phyloP scores from a whole-genome alignment of 2,329 filamentous ascomycete genomes.

The Pyrenochaeta sp. region DNA sequence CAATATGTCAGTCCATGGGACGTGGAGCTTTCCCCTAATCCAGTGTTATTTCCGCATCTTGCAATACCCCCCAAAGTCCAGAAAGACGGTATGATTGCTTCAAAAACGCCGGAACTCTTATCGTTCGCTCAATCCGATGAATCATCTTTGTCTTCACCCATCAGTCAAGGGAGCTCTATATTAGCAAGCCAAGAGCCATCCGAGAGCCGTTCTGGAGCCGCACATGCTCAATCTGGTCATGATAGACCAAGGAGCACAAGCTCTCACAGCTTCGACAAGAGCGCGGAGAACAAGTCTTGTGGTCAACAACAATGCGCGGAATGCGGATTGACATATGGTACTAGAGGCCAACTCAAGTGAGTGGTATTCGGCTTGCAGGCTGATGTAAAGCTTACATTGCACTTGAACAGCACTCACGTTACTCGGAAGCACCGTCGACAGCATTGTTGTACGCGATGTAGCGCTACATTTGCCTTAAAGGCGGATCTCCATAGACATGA shows the following conservation, averaged over 20 bases:
- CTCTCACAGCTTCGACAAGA: no score
- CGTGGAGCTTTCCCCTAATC: constrained; percentile 18
- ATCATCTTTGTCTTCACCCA: neutral
- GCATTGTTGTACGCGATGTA: constrained; percentile 15
- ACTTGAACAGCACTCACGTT: constrained; percentile 14
- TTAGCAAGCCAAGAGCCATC: neutral
- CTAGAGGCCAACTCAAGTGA: constrained; percentile 17
- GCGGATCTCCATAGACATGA: constrained; percentile 21
- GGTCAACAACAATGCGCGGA: neutral
- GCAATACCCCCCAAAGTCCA: no score
- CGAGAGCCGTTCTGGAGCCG: no score
- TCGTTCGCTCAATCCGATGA: neutral
- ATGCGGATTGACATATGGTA: constrained; percentile 4
- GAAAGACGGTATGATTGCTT: no score
- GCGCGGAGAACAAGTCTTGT: neutral
- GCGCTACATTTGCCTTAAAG: constrained; percentile 12
- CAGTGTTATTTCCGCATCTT: constrained; percentile 18
- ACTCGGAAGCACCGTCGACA: constrained; percentile 22
- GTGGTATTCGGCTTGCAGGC: neutral
- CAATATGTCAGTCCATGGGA: constrained; percentile 13
- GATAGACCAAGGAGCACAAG: no score
- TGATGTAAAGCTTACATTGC: neutral
- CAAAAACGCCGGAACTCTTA: no score
- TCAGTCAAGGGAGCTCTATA: neutral
- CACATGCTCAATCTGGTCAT: no score